These are phyloP conservation scores for Diaporthe nobilis DNA, from an alignment of 2,329 filamentous ascomycete genomes.

Conservation along the genomic window DNA sequence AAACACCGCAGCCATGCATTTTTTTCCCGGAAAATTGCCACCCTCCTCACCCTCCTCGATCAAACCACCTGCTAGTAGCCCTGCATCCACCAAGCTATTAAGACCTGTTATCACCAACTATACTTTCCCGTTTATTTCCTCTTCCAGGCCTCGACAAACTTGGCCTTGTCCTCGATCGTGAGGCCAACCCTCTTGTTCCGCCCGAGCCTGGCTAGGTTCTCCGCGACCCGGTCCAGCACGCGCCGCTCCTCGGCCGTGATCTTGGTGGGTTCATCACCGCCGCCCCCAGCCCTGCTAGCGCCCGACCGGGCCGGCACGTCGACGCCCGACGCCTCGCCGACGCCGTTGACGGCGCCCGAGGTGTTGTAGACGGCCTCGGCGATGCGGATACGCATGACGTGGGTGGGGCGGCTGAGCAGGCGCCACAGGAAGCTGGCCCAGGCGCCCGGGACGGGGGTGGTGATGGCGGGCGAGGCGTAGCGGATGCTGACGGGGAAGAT, in stretches of 20 bases:
- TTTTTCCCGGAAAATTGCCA: not conserved
- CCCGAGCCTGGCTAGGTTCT: conserved; percentile 88
- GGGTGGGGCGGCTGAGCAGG: conserved; percentile 85
- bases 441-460: conserved; percentile 85
- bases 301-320: conserved; percentile 46
- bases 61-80: not conserved
- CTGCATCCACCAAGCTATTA: not conserved
- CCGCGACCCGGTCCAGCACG: conserved; percentile 83
- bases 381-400: conserved; percentile 91
- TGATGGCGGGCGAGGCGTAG: conserved; percentile 90
- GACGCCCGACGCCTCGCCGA: conserved; percentile 45
- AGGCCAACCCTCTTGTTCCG: conserved; percentile 91
- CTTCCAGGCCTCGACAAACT: conserved; percentile 81
- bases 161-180: conserved; percentile 84
- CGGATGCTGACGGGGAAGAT: conserved; percentile 93
- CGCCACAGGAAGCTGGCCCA: conserved; percentile 87
- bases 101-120: not conserved
- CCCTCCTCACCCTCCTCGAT: not conserved
- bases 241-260: conserved; percentile 72
- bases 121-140: conserved; percentile 52
- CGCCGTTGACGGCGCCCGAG: conserved; percentile 55
- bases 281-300: conserved; percentile 37
- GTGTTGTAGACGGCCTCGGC: conserved; percentile 79
- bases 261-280: conserved; percentile 47
- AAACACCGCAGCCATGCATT: conserved; percentile 39